A percentile compares a stretch with the other conserved stretches of the same genome.
Evolutionary conservation across 2,329 filamentous ascomycete genomes (phyloP).

Genomic region (Penicillium sp.): DNA sequence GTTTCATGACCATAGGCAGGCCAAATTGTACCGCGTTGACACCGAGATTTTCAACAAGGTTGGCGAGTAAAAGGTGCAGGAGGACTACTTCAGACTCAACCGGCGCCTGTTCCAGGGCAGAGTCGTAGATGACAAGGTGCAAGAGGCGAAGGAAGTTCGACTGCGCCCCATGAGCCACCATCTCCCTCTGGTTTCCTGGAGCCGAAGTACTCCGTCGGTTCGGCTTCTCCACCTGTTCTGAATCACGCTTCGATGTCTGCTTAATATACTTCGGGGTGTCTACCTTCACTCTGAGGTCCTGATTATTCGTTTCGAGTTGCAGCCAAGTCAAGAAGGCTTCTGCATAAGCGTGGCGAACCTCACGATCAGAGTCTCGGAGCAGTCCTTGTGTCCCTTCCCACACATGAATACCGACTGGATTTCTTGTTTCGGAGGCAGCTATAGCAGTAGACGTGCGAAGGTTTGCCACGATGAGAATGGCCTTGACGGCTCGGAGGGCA

Average conservation of each 20-base stretch:
- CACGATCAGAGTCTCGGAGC: slow-evolving; percentile 68
- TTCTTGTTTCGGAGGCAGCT: slow-evolving; percentile 62
- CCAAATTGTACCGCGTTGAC: slow-evolving; percentile 75
- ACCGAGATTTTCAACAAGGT: slow-evolving; percentile 69
- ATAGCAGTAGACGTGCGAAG: slow-evolving; percentile 55
- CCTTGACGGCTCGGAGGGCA: slow-evolving; percentile 74
- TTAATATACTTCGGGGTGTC: slow-evolving; percentile 45
- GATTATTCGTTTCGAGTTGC: slow-evolving; percentile 66
- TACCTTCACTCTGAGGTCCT: slow-evolving; percentile 62
- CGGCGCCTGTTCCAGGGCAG: slow-evolving; percentile 66
- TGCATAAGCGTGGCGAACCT: slow-evolving; percentile 77
- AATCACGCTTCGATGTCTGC: slow-evolving; percentile 41
- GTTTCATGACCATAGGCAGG: slow-evolving; percentile 78
- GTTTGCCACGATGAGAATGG: slow-evolving; percentile 77
- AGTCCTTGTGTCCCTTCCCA: slow-evolving; percentile 99
- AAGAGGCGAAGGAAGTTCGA: slow-evolving; percentile 76
- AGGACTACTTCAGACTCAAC: slow-evolving; percentile 70
- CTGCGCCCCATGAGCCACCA: slow-evolving; percentile 48
- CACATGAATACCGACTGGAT: slow-evolving; percentile 69
- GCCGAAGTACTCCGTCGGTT: slow-evolving; percentile 64
- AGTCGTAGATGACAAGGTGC: slow-evolving; percentile 86
- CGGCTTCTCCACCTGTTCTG: slow-evolving; percentile 35
- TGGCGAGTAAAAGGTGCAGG: slow-evolving; percentile 69
- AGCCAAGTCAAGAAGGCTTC: slow-evolving; percentile 83
- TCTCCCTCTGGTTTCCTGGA: slow-evolving; percentile 56